These are phyloP conservation scores for Colletotrichum aenigma DNA, from an alignment of 2,329 filamentous ascomycete genomes.

Conservation along the genomic window DNA sequence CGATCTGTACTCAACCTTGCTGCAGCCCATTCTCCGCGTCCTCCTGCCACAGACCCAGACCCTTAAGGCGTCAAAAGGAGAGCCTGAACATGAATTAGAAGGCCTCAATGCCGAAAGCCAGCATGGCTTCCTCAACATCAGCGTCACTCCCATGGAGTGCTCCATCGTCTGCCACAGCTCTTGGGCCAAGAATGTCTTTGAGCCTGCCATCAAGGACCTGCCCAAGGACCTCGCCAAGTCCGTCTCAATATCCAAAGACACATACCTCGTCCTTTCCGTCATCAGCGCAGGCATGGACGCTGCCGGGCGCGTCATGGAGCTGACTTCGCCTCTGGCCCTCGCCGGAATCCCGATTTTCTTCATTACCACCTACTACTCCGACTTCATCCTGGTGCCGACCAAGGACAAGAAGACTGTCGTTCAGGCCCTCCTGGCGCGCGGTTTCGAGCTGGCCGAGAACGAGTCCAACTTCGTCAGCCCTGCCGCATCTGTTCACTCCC, in stretches of 20 bases:
- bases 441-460: slow-evolving; percentile 82
- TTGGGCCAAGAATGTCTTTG: slow-evolving; percentile 77
- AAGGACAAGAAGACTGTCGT: slow-evolving; percentile 77
- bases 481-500: slow-evolving; percentile 43
- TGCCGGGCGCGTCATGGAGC: slow-evolving; percentile 86
- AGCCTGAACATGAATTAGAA: slow-evolving; percentile 42
- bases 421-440: slow-evolving; percentile 75
- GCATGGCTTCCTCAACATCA: slow-evolving; percentile 91
- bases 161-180: slow-evolving; percentile 85
- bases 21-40: slow-evolving; percentile 86
- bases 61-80: slow-evolving; percentile 37
- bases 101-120: slow-evolving; percentile 56
- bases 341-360: slow-evolving; percentile 97
- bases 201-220: slow-evolving; percentile 67
- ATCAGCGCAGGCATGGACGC: slow-evolving; percentile 90
- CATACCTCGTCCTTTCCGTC: slow-evolving; percentile 88
- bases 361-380: slow-evolving; percentile 97
- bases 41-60: slow-evolving; percentile 70
- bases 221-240: slow-evolving; percentile 54
- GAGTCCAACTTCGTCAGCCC: slow-evolving; percentile 69
- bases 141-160: slow-evolving; percentile 89
- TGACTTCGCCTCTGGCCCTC: slow-evolving; percentile 88
- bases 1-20: slow-evolving; percentile 74
- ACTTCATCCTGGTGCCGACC: slow-evolving; percentile 90
- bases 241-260: slow-evolving; percentile 79